Evolutionary conservation across 441 rosid genomes (phyloP).

Genomic region (Arabidopsis lyrata): DNA sequence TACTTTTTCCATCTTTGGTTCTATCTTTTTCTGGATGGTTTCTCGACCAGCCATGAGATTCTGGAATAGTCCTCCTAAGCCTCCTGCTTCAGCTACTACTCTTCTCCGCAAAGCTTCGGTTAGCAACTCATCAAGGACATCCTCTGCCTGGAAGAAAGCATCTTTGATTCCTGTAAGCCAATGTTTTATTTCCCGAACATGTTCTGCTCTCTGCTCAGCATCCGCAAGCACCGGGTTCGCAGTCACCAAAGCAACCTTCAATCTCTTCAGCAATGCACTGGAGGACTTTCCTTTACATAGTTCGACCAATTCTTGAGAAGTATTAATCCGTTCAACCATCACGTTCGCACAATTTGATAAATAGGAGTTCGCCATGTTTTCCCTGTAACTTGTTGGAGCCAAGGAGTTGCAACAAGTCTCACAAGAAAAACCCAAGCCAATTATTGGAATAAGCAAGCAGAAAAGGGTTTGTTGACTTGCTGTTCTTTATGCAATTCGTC

Average conservation of each 20-base stretch:
- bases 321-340: slow-evolving; percentile 43
- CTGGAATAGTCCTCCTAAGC: slow-evolving; percentile 34
- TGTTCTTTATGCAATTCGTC: slow-evolving; percentile 6
- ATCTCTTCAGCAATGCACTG: slow-evolving; percentile 39
- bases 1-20: slow-evolving; percentile 40
- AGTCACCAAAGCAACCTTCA: slow-evolving; percentile 43
- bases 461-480: slow-evolving; percentile 9
- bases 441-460: slow-evolving; percentile 24
- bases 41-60: slow-evolving; percentile 31
- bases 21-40: slow-evolving; percentile 37
- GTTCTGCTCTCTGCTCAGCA: slow-evolving; percentile 45
- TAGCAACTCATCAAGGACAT: slow-evolving; percentile 44
- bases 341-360: slow-evolving; percentile 18
- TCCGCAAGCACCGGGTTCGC: slow-evolving; percentile 39
- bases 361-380: slow-evolving; percentile 36
- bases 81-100: slow-evolving; percentile 40
- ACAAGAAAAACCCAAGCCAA: not conserved
- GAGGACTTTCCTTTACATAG: slow-evolving; percentile 33
- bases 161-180: slow-evolving; percentile 47
- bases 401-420: slow-evolving; percentile 28
- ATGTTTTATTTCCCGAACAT: slow-evolving; percentile 31
- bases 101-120: slow-evolving; percentile 45
- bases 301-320: slow-evolving; percentile 39
- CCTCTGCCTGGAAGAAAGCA: slow-evolving; percentile 46
- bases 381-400: slow-evolving; percentile 12